Percentiles rank a stretch among this genome's conserved stretches.
Conservation (phyloP, 2,329 filamentous ascomycete genomes). For the Hypoxylon sp. region DNA sequence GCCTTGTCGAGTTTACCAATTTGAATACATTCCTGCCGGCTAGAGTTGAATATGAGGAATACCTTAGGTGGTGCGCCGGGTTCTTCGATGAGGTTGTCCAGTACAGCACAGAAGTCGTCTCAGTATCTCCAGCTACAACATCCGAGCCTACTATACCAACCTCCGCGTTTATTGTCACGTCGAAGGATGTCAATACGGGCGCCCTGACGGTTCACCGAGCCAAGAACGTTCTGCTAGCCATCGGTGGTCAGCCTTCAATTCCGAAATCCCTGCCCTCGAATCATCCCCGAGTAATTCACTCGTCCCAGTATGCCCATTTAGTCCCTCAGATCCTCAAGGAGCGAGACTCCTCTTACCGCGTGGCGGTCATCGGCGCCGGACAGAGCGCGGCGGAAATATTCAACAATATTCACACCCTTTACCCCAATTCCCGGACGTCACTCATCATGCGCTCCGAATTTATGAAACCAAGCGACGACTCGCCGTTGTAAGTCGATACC, state of each 20-base stretch:
- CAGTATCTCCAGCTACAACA: constrained; percentile 71
- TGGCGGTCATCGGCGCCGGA: constrained; percentile 88
- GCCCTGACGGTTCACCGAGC: constrained; percentile 64
- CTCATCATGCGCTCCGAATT: constrained; percentile 87
- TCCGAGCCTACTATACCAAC: constrained; percentile 61
- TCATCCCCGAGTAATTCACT: constrained; percentile 84
- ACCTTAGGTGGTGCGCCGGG: constrained; percentile 90
- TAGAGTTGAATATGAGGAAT: constrained; percentile 92
- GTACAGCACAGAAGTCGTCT: constrained; percentile 82
- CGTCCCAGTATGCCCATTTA: constrained; percentile 81
- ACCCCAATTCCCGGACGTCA: constrained; percentile 82
- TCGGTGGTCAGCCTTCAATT: constrained; percentile 74
- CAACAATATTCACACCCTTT: constrained; percentile 83
- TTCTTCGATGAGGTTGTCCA: constrained; percentile 79
- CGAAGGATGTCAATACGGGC: constrained; percentile 71
- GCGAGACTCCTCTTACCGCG: constrained; percentile 69
- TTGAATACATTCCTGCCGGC: constrained; percentile 88
- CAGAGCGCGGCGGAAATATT: constrained; percentile 97
- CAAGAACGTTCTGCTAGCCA: constrained; percentile 73
- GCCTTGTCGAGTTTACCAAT: constrained; percentile 93
- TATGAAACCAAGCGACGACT: constrained; percentile 91
- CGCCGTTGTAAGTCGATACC: constrained; percentile 79
- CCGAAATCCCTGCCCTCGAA: constrained; percentile 76
- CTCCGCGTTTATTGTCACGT: constrained; percentile 75
- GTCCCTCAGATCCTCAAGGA: constrained; percentile 70